Evolutionary conservation across 805 yeast species (phyloP).

Genomic region (Groenewaldozyma tartarivorans): DNA sequence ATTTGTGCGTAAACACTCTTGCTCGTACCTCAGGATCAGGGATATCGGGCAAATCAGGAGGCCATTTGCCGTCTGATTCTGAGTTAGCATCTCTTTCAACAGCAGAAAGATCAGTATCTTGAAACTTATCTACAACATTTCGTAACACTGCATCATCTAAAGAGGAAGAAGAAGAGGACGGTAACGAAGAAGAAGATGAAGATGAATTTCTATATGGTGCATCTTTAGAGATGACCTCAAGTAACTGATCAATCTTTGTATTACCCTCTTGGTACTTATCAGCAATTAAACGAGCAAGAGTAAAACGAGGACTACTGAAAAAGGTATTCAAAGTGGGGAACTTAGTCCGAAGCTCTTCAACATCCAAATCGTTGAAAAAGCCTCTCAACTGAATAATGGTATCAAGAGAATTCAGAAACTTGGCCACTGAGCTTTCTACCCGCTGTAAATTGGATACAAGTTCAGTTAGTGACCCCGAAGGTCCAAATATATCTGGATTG

Average conservation of each 20-base stretch:
- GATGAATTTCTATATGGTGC: no score
- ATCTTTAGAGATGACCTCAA: no score
- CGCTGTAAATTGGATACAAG: background rate
- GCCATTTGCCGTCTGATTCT: constrained; percentile 26
- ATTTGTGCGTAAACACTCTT: constrained; percentile 75
- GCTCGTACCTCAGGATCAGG: constrained; percentile 47
- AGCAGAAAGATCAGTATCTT: no score
- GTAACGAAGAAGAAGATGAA: no score
- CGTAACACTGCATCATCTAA: no score
- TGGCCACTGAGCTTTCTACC: background rate
- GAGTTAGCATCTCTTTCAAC: no score
- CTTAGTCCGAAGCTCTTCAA: background rate
- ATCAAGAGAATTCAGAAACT: background rate
- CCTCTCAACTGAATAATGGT: background rate
- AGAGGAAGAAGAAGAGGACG: no score
- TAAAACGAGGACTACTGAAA: background rate
- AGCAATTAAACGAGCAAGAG: background rate
- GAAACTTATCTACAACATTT: no score
- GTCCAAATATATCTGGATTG: no score
- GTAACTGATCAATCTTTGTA: background rate
- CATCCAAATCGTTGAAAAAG: background rate
- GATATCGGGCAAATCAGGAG: constrained; percentile 67
- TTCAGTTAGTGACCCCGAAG: no score
- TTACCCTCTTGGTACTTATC: background rate
- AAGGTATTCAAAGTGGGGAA: background rate